A percentile compares a stretch with the other conserved stretches of the same genome.
Evolutionary conservation across 1,284 basidiomycete species (phyloP).

Genomic region (Cutaneotrichosporon curvatum): DNA sequence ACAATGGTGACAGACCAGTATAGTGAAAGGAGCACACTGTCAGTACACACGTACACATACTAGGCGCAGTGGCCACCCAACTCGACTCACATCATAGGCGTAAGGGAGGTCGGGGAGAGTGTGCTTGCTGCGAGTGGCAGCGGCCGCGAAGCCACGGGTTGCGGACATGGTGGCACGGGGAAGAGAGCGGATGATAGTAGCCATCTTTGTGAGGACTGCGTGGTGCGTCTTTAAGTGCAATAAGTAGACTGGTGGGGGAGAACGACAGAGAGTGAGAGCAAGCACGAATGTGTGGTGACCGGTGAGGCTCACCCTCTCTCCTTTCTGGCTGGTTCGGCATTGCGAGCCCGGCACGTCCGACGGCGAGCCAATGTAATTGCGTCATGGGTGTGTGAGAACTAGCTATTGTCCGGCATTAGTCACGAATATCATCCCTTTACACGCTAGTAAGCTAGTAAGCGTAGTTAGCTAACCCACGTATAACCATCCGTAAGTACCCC

Average conservation of each 20-base stretch:
- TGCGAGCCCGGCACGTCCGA: too few relatives aligned
- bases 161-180: constrained; percentile 12
- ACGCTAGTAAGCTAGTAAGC: too few relatives aligned
- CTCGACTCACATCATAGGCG: constrained; percentile 66
- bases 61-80: background rate
- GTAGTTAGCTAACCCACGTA: too few relatives aligned
- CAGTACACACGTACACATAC: background rate
- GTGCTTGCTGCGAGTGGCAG: constrained; percentile 47
- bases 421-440: too few relatives aligned
- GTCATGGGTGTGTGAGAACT: too few relatives aligned
- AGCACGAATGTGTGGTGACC: too few relatives aligned
- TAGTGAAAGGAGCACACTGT: background rate
- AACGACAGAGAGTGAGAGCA: background rate
- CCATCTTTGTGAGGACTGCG: constrained; percentile 1
- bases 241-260: background rate
- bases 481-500: too few relatives aligned
- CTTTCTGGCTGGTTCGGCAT: background rate
- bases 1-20: too few relatives aligned
- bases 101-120: constrained; percentile 81
- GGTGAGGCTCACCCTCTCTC: background rate
- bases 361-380: too few relatives aligned
- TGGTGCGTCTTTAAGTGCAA: too few relatives aligned
- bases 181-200: constrained; percentile 14
- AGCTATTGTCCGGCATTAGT: too few relatives aligned
- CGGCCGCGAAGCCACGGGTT: constrained; percentile 12